Evolutionary conservation across 2,329 filamentous ascomycete genomes (phyloP).

Genomic region (Hansfordia pulvinata): DNA sequence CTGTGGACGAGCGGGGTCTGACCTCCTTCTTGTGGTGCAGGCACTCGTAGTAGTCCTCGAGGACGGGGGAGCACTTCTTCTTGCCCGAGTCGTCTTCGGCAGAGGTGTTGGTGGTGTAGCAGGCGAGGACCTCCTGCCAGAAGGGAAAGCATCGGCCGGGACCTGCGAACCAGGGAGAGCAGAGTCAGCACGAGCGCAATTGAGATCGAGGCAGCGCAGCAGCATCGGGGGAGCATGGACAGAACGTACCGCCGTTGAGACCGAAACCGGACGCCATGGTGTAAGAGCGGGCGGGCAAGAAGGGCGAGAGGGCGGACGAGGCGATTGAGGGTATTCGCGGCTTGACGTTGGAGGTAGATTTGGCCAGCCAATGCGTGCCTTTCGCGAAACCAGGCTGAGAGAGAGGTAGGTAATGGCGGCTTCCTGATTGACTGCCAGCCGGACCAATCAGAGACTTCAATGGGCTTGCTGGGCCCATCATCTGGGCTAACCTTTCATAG

Average conservation of each 20-base stretch:
- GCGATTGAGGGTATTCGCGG: too few species aligned
- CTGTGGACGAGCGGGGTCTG: conserved; percentile 5
- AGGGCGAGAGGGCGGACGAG: conserved; percentile 1
- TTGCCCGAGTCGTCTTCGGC: conserved; percentile 68
- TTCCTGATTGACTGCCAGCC: too few species aligned
- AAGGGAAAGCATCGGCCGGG: conserved; percentile 87
- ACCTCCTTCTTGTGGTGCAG: conserved; percentile 99
- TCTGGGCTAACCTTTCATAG: too few species aligned
- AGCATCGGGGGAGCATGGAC: background rate
- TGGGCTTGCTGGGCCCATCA: too few species aligned
- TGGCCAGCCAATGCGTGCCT: too few species aligned
- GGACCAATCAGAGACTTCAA: too few species aligned
- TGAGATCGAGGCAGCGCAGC: conserved; percentile 6
- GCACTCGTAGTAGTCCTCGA: conserved; percentile 99
- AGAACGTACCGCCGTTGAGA: conserved; percentile 27
- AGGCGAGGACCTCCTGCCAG: conserved; percentile 98
- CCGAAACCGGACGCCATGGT: conserved; percentile 9
- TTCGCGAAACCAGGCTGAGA: too few species aligned
- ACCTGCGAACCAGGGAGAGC: too few species aligned
- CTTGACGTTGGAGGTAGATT: too few species aligned
- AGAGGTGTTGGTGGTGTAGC: conserved; percentile 89
- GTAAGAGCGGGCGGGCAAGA: too few species aligned
- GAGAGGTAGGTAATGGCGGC: too few species aligned
- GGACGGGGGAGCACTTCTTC: conserved; percentile 69
- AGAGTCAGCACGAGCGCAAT: too few species aligned